A percentile compares a stretch with the other conserved stretches of the same genome.
Evolutionary conservation across 352 stramenopile species (phyloP).

Genomic region (Saprolegnia parasitica): DNA sequence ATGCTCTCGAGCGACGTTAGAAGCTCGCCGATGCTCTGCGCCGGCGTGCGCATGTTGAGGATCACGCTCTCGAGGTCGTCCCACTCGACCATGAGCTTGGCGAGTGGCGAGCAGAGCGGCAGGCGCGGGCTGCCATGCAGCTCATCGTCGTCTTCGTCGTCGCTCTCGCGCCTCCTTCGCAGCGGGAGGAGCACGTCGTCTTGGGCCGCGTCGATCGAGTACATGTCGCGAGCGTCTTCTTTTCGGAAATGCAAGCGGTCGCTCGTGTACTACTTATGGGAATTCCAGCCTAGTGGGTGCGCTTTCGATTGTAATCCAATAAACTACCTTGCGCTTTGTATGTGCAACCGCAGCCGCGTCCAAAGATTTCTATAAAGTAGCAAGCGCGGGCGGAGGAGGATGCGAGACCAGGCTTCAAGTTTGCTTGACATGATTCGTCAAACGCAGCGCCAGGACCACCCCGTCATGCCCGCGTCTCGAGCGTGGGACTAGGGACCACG

Average conservation of each 20-base stretch:
- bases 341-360: too few species aligned
- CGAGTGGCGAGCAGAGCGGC: background rate
- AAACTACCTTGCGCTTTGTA: too few species aligned
- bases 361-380: background rate
- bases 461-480: background rate
- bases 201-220: background rate
- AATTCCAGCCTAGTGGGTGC: too few species aligned
- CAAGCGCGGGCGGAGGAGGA: background rate
- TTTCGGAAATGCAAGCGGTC: background rate
- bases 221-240: background rate
- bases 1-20: constrained; percentile 15
- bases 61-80: constrained; percentile 20
- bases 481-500: background rate
- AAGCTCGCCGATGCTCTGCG: constrained; percentile 22
- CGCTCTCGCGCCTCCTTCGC: background rate
- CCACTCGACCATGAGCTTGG: constrained; percentile 16
- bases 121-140: background rate
- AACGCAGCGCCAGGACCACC: background rate
- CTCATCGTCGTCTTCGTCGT: background rate
- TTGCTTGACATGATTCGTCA: background rate
- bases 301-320: too few species aligned
- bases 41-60: constrained; percentile 17
- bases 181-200: constrained; percentile 15
- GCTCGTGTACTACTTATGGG: too few species aligned
- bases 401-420: background rate